phyloP scores from a whole-genome alignment of 2,329 filamentous ascomycete genomes.

The Cercospora brassicicola region DNA sequence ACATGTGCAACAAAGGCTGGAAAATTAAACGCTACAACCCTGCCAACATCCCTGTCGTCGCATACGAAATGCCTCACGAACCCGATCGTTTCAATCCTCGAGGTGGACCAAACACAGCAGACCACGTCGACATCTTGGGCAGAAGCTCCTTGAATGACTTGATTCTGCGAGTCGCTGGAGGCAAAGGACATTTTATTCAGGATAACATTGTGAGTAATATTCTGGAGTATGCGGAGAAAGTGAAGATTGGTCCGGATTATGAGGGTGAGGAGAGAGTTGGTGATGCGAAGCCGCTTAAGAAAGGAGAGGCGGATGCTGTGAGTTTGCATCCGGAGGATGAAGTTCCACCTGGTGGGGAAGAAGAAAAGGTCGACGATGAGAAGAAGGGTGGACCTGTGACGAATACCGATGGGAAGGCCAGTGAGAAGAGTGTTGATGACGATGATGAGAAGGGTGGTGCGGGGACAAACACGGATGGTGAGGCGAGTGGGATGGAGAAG shows the following conservation, averaged over 20 bases:
- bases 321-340: slow-evolving; percentile 10
- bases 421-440: neutral
- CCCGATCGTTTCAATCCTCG: slow-evolving; percentile 88
- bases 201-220: slow-evolving; percentile 81
- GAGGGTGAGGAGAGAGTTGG: slow-evolving; percentile 20
- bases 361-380: neutral
- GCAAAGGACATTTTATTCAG: slow-evolving; percentile 75
- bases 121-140: slow-evolving; percentile 95
- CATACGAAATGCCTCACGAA: slow-evolving; percentile 95
- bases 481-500: slow-evolving; percentile 15
- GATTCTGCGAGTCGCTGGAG: slow-evolving; percentile 81
- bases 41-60: slow-evolving; percentile 73
- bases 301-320: neutral
- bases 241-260: slow-evolving; percentile 43
- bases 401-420: neutral
- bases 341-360: neutral
- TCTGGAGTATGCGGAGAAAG: slow-evolving; percentile 74
- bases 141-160: slow-evolving; percentile 86
- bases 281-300: neutral
- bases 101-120: slow-evolving; percentile 68
- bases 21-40: slow-evolving; percentile 92
- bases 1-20: slow-evolving; percentile 98
- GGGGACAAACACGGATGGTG: slow-evolving; percentile 5
- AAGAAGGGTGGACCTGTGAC: neutral
- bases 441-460: neutral